Conservation (phyloP, 176 grass and related monocot genomes). For the Microstegium vimineum region DNA sequence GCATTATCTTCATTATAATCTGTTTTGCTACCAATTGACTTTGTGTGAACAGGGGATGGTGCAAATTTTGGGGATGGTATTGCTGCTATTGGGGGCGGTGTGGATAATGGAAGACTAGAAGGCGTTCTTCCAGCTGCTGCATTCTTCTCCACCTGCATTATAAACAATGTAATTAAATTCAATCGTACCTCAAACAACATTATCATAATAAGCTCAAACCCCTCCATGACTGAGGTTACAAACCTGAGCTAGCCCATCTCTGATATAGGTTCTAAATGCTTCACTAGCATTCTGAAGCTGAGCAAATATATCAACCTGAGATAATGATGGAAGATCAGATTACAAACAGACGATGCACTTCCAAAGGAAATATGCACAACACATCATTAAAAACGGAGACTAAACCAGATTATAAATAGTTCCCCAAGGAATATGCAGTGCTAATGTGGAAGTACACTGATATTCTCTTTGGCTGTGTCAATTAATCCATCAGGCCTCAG, state of each 20-base stretch:
- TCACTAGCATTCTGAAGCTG: constrained; percentile 99
- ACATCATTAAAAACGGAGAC: not conserved
- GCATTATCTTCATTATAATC: constrained; percentile 50
- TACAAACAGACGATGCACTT: not conserved
- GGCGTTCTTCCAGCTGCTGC: constrained; percentile 78
- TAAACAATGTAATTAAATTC: constrained; percentile 1
- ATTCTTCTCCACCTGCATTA: constrained; percentile 95
- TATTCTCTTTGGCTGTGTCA: not conserved
- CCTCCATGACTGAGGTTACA: not conserved
- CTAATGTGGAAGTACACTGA: not conserved
- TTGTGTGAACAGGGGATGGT: constrained; percentile 86
- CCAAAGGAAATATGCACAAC: not conserved
- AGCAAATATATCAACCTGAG: constrained; percentile 95
- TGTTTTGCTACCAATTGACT: constrained; percentile 52
- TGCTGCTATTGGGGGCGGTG: constrained; percentile 84
- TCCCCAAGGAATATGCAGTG: not conserved
- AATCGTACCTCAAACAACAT: not conserved
- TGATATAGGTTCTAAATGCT: constrained; percentile 99
- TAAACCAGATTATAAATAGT: not conserved
- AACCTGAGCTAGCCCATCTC: constrained; percentile 95
- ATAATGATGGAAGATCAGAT: constrained; percentile 9
- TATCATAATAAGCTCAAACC: not conserved
- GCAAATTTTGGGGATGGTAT: constrained; percentile 89
- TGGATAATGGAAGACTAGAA: constrained; percentile 82
- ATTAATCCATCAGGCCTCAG: not conserved